Percentiles rank a stretch among this genome's conserved stretches.
Evolutionary conservation across 768 basidiomycete species (phyloP).

Genomic region (Astraeus odoratus): DNA sequence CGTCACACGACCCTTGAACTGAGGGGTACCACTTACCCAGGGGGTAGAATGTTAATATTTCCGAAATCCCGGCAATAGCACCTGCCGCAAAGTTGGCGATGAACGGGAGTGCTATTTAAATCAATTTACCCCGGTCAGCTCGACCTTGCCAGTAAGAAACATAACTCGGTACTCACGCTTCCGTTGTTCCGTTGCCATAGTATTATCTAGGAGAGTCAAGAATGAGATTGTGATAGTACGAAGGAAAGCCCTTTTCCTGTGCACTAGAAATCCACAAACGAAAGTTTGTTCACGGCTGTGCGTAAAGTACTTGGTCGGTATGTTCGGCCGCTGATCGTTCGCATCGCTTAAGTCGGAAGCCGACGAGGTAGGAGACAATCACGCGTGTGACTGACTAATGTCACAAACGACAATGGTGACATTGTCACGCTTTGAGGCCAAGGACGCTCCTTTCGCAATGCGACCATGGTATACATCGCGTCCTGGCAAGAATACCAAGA

Average conservation of each 20-base stretch:
- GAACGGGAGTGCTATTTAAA: constrained; percentile 66
- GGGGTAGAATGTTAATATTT: constrained; percentile 82
- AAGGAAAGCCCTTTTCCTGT: neutral
- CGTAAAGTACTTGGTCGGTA: no score
- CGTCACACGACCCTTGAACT: neutral
- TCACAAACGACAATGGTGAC: neutral
- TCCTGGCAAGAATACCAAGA: constrained; percentile 89
- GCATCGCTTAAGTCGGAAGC: no score
- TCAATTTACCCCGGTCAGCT: constrained; percentile 2
- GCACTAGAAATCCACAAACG: neutral
- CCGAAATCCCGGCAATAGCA: constrained; percentile 89
- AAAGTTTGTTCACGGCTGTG: neutral
- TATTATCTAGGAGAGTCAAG: neutral
- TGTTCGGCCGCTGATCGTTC: no score
- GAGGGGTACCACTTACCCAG: constrained; percentile 52
- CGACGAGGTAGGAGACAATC: no score
- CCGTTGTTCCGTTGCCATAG: constrained; percentile 26
- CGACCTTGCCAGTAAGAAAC: constrained; percentile 1
- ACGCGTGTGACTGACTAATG: constrained; percentile 8
- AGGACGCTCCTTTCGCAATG: constrained; percentile 22
- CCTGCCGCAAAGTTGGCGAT: constrained; percentile 89
- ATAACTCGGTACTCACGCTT: constrained; percentile 20
- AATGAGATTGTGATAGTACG: neutral
- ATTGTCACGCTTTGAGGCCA: constrained; percentile 8
- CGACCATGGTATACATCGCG: constrained; percentile 80